These are phyloP conservation scores for Sinapis alba DNA, from an alignment of 441 rosid species.

Conservation along the genomic window DNA sequence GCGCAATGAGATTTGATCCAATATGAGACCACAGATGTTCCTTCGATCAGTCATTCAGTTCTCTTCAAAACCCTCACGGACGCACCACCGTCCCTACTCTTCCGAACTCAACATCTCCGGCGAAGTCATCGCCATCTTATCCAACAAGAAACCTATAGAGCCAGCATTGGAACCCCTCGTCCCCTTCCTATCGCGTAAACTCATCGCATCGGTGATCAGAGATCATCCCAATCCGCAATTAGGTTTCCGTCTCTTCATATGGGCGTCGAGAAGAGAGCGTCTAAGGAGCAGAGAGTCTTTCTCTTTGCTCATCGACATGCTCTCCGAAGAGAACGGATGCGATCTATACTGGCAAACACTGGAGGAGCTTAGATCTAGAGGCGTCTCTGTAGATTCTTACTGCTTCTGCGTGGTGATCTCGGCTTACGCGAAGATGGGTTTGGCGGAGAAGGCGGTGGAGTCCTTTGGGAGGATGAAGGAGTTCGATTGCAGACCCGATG, in stretches of 20 bases:
- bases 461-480: conserved; percentile 71
- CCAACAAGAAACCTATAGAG: conserved; percentile 59
- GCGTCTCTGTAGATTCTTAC: conserved; percentile 42
- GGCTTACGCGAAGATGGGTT: conserved; percentile 59
- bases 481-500: conserved; percentile 69
- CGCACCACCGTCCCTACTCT: conserved; percentile 35
- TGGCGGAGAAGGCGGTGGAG: conserved; percentile 68
- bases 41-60: conserved; percentile 46
- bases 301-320: conserved; percentile 46
- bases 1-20: conserved; percentile 23
- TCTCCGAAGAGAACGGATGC: conserved; percentile 49
- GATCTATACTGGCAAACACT: conserved; percentile 67
- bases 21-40: conserved; percentile 48
- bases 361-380: conserved; percentile 50
- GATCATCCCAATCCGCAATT: conserved; percentile 46
- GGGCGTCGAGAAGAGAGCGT: conserved; percentile 66
- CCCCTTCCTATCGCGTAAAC: conserved; percentile 53
- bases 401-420: conserved; percentile 61
- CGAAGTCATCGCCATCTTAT: conserved; percentile 55
- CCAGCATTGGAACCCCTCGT: conserved; percentile 71
- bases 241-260: conserved; percentile 77
- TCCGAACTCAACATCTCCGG: conserved; percentile 37
- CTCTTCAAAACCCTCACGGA: conserved; percentile 43
- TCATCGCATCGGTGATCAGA: conserved; percentile 57
- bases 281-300: conserved; percentile 45